Conservation (phyloP, 805 yeast species). For the Yamadazyma sp. region DNA sequence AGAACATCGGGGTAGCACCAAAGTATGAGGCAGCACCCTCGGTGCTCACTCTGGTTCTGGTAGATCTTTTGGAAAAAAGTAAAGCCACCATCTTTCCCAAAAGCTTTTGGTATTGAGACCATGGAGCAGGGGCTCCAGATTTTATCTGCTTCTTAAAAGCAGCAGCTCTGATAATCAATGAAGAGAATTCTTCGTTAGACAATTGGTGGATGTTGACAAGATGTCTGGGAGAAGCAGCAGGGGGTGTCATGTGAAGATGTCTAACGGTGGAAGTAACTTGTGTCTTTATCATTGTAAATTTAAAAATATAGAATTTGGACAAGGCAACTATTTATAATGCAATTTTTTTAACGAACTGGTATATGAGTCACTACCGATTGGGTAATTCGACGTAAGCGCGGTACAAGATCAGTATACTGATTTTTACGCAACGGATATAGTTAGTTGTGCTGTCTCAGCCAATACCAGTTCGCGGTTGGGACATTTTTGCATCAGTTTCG, state of each 20-base stretch:
- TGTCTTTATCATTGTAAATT: conserved; percentile 10
- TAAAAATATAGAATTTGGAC: neutral
- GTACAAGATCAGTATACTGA: conserved; percentile 16
- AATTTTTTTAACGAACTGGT: conserved; percentile 1
- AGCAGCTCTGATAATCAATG: conserved; percentile 72
- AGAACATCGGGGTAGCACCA: conserved; percentile 95
- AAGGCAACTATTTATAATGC: conserved; percentile 1
- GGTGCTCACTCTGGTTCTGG: conserved; percentile 89
- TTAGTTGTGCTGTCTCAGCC: too few relatives aligned
- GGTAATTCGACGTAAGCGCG: conserved; percentile 22
- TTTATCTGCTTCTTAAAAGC: conserved; percentile 63
- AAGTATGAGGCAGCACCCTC: conserved; percentile 93
- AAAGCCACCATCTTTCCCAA: conserved; percentile 81
- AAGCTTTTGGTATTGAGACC: conserved; percentile 49
- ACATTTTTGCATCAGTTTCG: too few relatives aligned
- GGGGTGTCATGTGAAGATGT: conserved; percentile 9
- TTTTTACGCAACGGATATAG: too few relatives aligned
- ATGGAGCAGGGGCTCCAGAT: conserved; percentile 44
- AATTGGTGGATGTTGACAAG: conserved; percentile 80
- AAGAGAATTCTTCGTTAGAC: conserved; percentile 64
- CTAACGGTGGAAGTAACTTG: conserved; percentile 9
- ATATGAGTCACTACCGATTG: conserved; percentile 21
- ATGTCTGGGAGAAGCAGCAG: conserved; percentile 53
- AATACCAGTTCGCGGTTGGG: too few relatives aligned
- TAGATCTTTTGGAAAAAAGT: conserved; percentile 86